These are phyloP conservation scores for Marchantia polymorpha DNA, from an alignment of 225 moss, liverwort and hornwort genomes.

Conservation along the genomic window DNA sequence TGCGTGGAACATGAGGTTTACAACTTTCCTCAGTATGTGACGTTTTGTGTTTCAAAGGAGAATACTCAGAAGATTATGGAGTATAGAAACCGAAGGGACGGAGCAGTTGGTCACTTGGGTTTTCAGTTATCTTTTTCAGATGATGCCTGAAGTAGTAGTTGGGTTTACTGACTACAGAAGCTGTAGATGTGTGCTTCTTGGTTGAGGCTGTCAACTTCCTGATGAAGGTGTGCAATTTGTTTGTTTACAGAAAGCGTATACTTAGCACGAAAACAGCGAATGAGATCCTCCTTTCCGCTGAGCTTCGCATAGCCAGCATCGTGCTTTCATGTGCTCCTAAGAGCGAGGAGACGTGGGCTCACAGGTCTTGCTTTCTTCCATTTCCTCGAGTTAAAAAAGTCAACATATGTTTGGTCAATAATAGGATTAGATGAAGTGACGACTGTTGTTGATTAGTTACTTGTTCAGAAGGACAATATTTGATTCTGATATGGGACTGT, in stretches of 20 bases:
- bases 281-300: slow-evolving; percentile 55
- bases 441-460: no score
- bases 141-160: not conserved
- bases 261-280: slow-evolving; percentile 46
- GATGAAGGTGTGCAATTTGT: not conserved
- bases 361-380: slow-evolving; percentile 60
- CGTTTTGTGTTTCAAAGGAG: slow-evolving; percentile 12
- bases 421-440: no score
- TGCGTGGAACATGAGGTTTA: slow-evolving; percentile 91
- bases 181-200: not conserved
- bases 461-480: no score
- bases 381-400: not conserved
- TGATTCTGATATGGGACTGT: no score
- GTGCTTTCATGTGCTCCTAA: slow-evolving; percentile 88
- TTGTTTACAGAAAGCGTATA: slow-evolving; percentile 68
- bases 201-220: not conserved
- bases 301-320: slow-evolving; percentile 75
- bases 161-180: not conserved
- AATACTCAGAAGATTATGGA: not conserved
- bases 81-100: not conserved
- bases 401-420: no score
- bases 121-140: not conserved
- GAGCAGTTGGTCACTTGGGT: not conserved
- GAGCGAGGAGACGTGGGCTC: slow-evolving; percentile 96
- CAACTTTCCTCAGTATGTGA: not conserved